Conservation (phyloP, 352 stramenopile genomes). For the Phytophthora kernoviae region DNA sequence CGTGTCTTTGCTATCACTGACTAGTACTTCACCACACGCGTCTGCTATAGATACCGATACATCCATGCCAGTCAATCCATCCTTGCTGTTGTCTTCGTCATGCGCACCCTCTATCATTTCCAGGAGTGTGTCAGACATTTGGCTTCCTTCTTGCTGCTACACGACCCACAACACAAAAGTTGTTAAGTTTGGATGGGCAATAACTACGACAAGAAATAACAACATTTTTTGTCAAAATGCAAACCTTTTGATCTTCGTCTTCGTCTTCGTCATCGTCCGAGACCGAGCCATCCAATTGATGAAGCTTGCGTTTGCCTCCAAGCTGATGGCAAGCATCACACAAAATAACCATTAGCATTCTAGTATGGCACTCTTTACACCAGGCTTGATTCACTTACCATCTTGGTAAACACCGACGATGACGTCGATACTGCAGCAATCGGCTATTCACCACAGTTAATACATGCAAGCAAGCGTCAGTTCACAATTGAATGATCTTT, state of each 20-base stretch:
- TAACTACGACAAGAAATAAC: background rate
- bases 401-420: slow-evolving; percentile 42
- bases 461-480: background rate
- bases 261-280: slow-evolving; percentile 29
- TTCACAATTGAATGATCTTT: background rate
- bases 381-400: slow-evolving; percentile 18
- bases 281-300: slow-evolving; percentile 36
- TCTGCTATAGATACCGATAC: background rate
- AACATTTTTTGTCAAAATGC: background rate
- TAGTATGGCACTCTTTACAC: background rate
- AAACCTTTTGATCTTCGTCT: slow-evolving; percentile 13
- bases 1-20: background rate
- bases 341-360: background rate
- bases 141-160: background rate
- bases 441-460: slow-evolving; percentile 10
- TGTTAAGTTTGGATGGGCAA: background rate
- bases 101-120: background rate
- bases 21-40: background rate
- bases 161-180: background rate
- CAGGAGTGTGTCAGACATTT: background rate
- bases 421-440: slow-evolving; percentile 10
- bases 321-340: slow-evolving; percentile 25
- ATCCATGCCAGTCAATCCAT: background rate
- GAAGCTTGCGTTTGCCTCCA: slow-evolving; percentile 38
- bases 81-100: background rate